Base-by-base conservation (phyloP, 768 basidiomycete species). In the Lactifluus volemus region DNA sequence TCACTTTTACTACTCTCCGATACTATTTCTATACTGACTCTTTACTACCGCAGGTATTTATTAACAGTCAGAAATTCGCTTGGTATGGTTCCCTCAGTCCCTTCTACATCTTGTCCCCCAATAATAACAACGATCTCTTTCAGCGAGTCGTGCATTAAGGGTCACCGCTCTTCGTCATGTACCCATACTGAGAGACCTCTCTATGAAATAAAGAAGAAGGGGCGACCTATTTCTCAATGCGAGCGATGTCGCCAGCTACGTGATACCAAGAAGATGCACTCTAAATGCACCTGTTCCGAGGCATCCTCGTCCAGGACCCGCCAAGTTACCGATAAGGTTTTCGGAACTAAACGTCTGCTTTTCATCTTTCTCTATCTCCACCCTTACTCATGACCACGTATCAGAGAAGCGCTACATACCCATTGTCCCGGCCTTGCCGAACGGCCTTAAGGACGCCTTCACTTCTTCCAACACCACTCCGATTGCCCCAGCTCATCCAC, bases 121-220 rank as follows among this genome's bases (percentile, higher is more conserved):
- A 6, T 48, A 39, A 34, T 34, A 29, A 53, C 17, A 1, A 10
- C 19, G 30, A 12, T 47, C 45, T 14, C n/a, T 30, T 38, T 14
- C 53, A 66, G 65, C 63, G 65, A 66, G 51, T 61, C 65, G 3
- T 66, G 65, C 53, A 66, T 66, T 53, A 66, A 66, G 58, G 65
- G 65, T 17, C 65, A 66, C 51, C 65, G 65, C 49, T 66, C 65
- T 21, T 66, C 65, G 5, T 66, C 65, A 4, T 66, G 65, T 32
- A 55, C 65, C 10, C 65, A 66, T 47, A 65, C 65, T 32, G 65
- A 65, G 41, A 60, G 65, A 11, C 65, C 65, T 5, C 45, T 66
- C n/a, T 66, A 55, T 9, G 65, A 66, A 36, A 65, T 66, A 19
- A 66, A 66, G 57, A 66, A 65, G 63, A 66, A 66, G 44, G 65